Base-by-base conservation (phyloP, 768 basidiomycete genomes). In the Agrocybe chaxingu region DNA sequence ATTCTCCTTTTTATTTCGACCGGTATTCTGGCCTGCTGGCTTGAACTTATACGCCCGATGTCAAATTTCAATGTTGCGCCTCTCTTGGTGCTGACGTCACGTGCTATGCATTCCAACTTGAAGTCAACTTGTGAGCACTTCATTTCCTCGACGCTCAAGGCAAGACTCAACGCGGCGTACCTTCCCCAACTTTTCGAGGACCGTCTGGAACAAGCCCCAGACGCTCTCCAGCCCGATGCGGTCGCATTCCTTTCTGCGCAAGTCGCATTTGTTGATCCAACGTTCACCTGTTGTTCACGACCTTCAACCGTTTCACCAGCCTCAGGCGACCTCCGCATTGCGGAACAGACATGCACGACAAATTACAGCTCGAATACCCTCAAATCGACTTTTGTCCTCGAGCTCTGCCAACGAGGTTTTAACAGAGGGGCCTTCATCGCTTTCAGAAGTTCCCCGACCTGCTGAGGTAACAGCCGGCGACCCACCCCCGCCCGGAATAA, bases 181-280 rank as follows among this genome's bases (percentile, higher is more conserved):
- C 24, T 24, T 24, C 3, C 24, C 5, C 24, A 24, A 24, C 24
- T 24, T 3, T 5, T 24, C 24, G 24, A 24, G 24, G 24, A 24
- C 24, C 24, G 3, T 24, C 6, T 9, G 24, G 24, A 16, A 45
- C 18, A 32, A 38, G 7, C 16, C 16, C 37, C 16, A 24, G 24
- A 3, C 24, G 24, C 24, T 45, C 13, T 19, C 13, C 48, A 40
- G 30, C 45, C 62, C 57, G 58, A 74, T 74, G 73, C 69, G 70
- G 52, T 68, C 73, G 47, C 66, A 67, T 56, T 66, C 66, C 38
- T 57, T 72, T 39, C 57, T 73, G 46, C 68, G 70, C 50, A 66
- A 70, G 61, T 68, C 70, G 52, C 63, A 66, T 36, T 66, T 69
- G 42, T 68, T 78, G 49, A 66, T 76, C 6, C 67, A 66, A 52